Base-by-base conservation (phyloP, 1,284 basidiomycete genomes). In the Irpex sp. region DNA sequence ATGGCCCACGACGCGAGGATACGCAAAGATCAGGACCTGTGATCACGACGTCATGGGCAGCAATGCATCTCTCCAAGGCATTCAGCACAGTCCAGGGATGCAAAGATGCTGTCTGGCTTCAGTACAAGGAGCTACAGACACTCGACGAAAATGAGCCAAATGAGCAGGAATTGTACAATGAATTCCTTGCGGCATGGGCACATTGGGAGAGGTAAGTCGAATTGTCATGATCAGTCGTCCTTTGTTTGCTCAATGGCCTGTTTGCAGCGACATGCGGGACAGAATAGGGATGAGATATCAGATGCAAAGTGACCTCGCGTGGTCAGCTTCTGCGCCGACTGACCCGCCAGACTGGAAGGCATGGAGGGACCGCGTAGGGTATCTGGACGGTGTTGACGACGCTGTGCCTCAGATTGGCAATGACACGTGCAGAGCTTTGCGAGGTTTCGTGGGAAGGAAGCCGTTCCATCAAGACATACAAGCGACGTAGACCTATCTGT, bases 21-120 rank as follows among this genome's bases (percentile, higher is more conserved):
- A 52, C 40, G 17, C 31, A 48, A 31, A 59, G n/a, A 6, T 38
- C 54, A 19, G 15, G 48, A 55, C 54, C 63, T 37, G 49, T 65
- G 36, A 60, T 56, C 15, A 62, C 63, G 49, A 19, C 62, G 36
- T 54, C 64, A 9, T 84, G 81, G 76, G 79, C 81, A 6, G 76
- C 80, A 11, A 85, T 91, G 81, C 89, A 91, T 70, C 78, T 92
- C 19, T 84, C 82, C 13, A 81, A 81, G 65, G 80, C 77, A 31
- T 80, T 91, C 15, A 78, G 78, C 37, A 82, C 81, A 15, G 79
- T 91, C 31, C 71, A 73, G 15, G 82, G 80, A 8, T 91, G 88
- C 76, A 89, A 89, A 68, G 86, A 88, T 58, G 82, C 85, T n/a
- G 84, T 92, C 44, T 88, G 83, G 82, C 73, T 74, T 13, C 85